Base-by-base conservation (phyloP, 805 yeast genomes). In the Metschnikowia cerradonensis region DNA sequence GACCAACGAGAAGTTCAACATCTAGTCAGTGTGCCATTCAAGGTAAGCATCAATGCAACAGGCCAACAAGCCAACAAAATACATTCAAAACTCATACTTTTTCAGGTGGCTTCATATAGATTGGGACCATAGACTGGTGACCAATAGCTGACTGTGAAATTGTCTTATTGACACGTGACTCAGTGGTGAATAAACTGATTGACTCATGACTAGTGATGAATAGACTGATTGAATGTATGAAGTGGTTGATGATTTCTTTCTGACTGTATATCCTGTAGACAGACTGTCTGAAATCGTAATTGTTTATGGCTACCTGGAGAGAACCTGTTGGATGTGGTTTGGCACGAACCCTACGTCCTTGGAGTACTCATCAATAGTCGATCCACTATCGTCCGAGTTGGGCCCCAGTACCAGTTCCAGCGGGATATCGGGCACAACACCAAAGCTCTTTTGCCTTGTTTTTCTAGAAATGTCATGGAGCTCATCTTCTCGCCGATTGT, bases 361-460 rank as follows among this genome's bases (percentile, higher is more conserved):
- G n/a, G 38, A 20, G 15, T 49, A 33, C 34, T 54, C 54, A 31
- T 48, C 48, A 30, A 54, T 33, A 1, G 54, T 56, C 4, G 52
- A 40, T 7, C 48, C 43, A 39, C 53, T 54, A 7, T 33, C 50
- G 6, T 47, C 53, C 2, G 54, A 43, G 19, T 48, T 53, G 2
- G 45, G 52, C 2, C 47, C 54, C 58, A 54, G 56, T 15, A 50
- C 47, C 4, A 36, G 43, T 14, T 31, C 39, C 30, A 19, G 41
- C 4, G 39, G 22, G 11, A 41, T 17, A 22, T 50, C 47, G 1
- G 54, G 56, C 11, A 52, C 26, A 13, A 56, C 59, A 0, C 60
- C 60, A 42, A 56, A 56, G 34, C 60, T 56, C 26, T 56, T 56
- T 45, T 54, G 58, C 5, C 56, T 43, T 1, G 37, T 30, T 14